phyloP scores from a whole-genome alignment of 495 filamentous ascomycete genomes.

The Platismatia glauca region DNA sequence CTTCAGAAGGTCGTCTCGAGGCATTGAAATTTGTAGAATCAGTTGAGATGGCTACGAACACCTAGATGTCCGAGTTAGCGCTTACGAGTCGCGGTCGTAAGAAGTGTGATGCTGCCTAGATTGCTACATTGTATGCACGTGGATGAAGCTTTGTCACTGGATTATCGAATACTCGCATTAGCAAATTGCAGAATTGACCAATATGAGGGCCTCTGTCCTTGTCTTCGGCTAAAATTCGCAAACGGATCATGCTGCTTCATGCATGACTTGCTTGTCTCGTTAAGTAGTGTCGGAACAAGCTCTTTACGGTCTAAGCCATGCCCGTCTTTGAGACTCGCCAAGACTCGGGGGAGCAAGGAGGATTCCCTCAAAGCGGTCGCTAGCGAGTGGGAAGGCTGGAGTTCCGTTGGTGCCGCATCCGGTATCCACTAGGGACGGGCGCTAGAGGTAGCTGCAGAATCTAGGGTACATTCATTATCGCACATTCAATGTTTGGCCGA shows the following conservation, averaged over 20 bases:
- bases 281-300: too few relatives aligned
- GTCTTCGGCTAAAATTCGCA: neutral
- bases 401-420: too few relatives aligned
- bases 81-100: neutral
- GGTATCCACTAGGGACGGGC: neutral
- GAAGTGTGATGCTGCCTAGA: neutral
- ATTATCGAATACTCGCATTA: constrained; percentile 1
- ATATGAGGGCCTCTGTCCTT: neutral
- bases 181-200: neutral
- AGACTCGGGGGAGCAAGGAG: too few relatives aligned
- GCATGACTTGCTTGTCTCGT: neutral
- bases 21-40: neutral
- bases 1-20: neutral
- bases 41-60: too few relatives aligned
- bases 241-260: neutral
- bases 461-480: neutral
- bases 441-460: neutral
- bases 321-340: too few relatives aligned
- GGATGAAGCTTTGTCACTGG: neutral
- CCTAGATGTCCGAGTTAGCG: too few relatives aligned
- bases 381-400: too few relatives aligned
- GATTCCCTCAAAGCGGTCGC: too few relatives aligned
- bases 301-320: too few relatives aligned
- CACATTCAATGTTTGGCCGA: too few relatives aligned
- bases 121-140: neutral